Base-by-base conservation (phyloP, 768 basidiomycete species). In the Leccinum boreale region DNA sequence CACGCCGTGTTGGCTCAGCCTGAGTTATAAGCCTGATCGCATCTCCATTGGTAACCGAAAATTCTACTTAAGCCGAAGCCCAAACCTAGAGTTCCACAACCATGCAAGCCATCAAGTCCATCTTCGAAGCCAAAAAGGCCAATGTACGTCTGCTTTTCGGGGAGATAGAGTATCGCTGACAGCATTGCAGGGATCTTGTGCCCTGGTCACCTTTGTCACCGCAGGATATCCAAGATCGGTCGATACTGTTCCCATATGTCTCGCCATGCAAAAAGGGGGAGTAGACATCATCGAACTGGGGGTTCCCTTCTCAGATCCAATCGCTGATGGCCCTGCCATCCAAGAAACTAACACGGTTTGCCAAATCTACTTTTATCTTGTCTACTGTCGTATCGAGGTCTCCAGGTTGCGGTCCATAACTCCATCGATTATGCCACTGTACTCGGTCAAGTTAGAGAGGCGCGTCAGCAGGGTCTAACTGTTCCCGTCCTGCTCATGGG, bases 211-310 rank as follows among this genome's bases (percentile, higher is more conserved):
- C 35, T 99, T 97, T 74, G 79, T 98, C 64, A 99, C 96, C 21
- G 95, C 95, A 47, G 96, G 96, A 14, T 98, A 87, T 75, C 96
- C 96, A 26, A 84, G 77, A 8, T 72, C 74, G 54, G 78, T 85
- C 67, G 88, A 89, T 57, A 98, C 96, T 0, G 91, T 96, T 11
- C 86, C 91, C 2, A 81, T 94, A 58, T 72, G 98, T 78, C 83
- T 98, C 35, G 90, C 91, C 24, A 92, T 99, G 86, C 89, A 98
- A 73, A 82, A 83, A 47, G 96, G 96, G 53, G 96, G 96, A 6
- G 84, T 92, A 47, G 94, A 98, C 71, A 84, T 98, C 58, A 94
- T 98, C 59, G 96, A 99, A 72, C 81, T 99, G 17, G 96, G 96
- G 17, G 82, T 98, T 35, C 69, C 70, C 21, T 70, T 70, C 56